Conservation (phyloP, 805 yeast genomes). For the Metschnikowia rubicola region DNA sequence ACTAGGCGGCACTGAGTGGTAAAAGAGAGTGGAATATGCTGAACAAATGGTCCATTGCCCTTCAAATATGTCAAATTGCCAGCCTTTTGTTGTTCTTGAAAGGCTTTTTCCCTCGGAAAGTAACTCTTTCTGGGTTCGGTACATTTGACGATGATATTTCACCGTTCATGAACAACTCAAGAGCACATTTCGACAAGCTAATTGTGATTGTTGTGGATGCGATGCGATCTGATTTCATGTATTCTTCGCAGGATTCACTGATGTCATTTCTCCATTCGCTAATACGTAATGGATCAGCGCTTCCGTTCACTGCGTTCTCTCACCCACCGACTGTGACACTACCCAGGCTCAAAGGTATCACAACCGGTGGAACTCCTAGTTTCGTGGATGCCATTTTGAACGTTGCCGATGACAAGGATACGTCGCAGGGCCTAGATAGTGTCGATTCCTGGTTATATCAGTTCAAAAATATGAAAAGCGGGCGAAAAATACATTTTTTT, state of each 20-base stretch:
- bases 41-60: too few relatives aligned
- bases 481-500: conserved; percentile 65
- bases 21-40: too few relatives aligned
- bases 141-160: conserved; percentile 24
- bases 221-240: conserved; percentile 82
- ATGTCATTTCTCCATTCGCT: conserved; percentile 67
- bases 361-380: conserved; percentile 93
- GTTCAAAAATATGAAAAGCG: conserved; percentile 34
- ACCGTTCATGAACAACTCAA: conserved; percentile 13
- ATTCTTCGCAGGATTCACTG: conserved; percentile 51
- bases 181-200: conserved; percentile 58
- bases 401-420: conserved; percentile 84
- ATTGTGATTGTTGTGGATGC: conserved; percentile 92
- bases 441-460: conserved; percentile 91
- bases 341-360: conserved; percentile 88
- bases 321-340: conserved; percentile 96
- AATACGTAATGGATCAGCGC: conserved; percentile 61
- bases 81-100: conserved; percentile 64
- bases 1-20: too few relatives aligned
- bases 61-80: conserved; percentile 18
- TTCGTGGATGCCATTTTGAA: conserved; percentile 92
- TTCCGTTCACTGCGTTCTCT: conserved; percentile 88
- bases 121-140: conserved; percentile 59
- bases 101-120: conserved; percentile 93
- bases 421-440: conserved; percentile 59